Base-by-base conservation (phyloP, 2,329 filamentous ascomycete genomes). In the Elsinoe perseae region DNA sequence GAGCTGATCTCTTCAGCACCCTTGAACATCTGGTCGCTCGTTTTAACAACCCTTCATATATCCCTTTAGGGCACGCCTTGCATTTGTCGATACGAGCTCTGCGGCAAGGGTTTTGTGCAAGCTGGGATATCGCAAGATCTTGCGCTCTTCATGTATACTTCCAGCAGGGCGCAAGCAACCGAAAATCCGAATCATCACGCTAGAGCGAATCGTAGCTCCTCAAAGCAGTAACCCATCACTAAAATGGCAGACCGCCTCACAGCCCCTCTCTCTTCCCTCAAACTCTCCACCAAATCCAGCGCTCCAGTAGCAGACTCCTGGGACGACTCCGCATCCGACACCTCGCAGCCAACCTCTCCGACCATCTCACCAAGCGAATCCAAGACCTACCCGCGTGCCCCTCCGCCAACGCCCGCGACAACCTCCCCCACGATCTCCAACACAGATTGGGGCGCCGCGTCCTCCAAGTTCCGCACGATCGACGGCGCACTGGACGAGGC, bases 311-410 rank as follows among this genome's bases (percentile, higher is more conserved):
- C 78, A 54, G 87, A 90, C 61, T 88, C 84, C 42, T 91, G 87
- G 87, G 86, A 90, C 34, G 85, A 93, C 64, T 87, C 87, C 56
- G 77, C 79, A 28, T 70, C 76, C 10, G 75, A 75, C 57, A 64
- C 67, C 44, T 58, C 58, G 53, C 59, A 60, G 56, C 68, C 30
- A 20, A 38, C 48, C 16, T 36, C 48, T n/a, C 30, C 48, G n/a
- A 30, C 57, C 12, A 38, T 28, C 44, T 43, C 30, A 18, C 57
- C 57, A 6, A 20, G 50, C 14, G 20, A 28, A 27, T 23, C 56
- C 16, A 38, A 21, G 36, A 56, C 64, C 58, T 64, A 62, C 60
- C 70, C 75, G 42, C 69, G 68, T 9, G 79, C 82, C n/a, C 84
- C 84, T 21, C 84, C 83, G 1, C 82, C 84, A 0, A 86, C 83